These are phyloP conservation scores for Plasmodium fragile DNA, from an alignment of 169 alveolate species.

Conservation along the genomic window DNA sequence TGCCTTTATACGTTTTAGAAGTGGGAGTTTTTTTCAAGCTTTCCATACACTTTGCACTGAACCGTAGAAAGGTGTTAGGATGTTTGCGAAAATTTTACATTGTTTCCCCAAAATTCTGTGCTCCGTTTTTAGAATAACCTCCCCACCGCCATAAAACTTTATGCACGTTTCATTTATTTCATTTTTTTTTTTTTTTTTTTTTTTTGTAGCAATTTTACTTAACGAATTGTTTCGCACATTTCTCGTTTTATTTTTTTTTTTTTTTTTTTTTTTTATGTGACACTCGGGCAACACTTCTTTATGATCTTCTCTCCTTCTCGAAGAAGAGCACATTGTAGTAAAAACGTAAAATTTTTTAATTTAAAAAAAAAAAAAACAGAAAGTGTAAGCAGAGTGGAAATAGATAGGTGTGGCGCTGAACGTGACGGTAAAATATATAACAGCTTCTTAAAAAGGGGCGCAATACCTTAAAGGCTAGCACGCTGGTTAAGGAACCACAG, in stretches of 20 bases:
- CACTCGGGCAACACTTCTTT: not conserved
- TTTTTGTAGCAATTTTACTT: not conserved
- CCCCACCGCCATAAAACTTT: not conserved
- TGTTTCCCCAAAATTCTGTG: not conserved
- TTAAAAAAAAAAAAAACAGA: not conserved
- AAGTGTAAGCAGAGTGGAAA: not conserved
- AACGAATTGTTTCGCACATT: not conserved
- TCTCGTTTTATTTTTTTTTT: not conserved
- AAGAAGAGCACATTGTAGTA: not conserved
- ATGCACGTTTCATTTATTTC: not conserved
- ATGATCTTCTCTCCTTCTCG: not conserved
- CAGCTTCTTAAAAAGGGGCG: not conserved
- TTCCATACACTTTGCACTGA: not conserved
- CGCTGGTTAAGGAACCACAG: not conserved
- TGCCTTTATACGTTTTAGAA: not conserved
- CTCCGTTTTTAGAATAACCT: not conserved
- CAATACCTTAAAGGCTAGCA: not conserved
- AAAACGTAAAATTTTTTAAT: not conserved
- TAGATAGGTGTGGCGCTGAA: not conserved
- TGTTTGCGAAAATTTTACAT: not conserved
- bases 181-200: not conserved
- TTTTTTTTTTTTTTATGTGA: not conserved
- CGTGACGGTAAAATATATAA: not conserved
- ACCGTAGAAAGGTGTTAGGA: not conserved
- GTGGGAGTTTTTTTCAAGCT: not conserved